These are phyloP conservation scores for Tetrapisispora namnaoensis DNA, from an alignment of 805 yeast genomes.

Conservation along the genomic window DNA sequence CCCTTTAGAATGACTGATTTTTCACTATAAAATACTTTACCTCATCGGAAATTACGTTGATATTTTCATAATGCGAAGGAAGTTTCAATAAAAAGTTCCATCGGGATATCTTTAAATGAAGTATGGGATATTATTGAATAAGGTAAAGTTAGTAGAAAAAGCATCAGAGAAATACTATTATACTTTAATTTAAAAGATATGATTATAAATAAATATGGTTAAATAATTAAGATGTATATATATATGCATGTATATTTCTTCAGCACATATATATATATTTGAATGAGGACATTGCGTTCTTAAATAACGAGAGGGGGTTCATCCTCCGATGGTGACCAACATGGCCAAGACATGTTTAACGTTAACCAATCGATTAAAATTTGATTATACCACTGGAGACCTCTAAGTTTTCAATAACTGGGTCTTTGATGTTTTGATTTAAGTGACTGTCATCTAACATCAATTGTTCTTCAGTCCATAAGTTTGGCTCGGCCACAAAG, in stretches of 20 bases:
- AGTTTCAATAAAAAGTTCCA: background rate
- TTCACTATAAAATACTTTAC: background rate
- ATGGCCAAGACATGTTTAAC: too few species aligned
- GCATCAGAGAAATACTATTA: too few species aligned
- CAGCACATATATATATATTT: too few species aligned
- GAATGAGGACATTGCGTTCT: background rate
- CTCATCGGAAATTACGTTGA: background rate
- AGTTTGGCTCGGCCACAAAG: conserved; percentile 42
- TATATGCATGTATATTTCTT: background rate
- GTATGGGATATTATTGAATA: too few species aligned
- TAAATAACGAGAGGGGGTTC: too few species aligned
- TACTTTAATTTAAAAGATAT: too few species aligned
- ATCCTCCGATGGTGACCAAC: too few species aligned
- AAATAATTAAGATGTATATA: background rate
- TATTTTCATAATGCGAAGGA: background rate
- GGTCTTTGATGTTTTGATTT: conserved; percentile 57
- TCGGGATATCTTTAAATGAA: background rate
- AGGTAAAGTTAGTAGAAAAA: too few species aligned
- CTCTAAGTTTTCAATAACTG: conserved; percentile 52
- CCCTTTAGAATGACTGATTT: background rate
- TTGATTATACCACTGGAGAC: conserved; percentile 53
- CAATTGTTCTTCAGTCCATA: conserved; percentile 86
- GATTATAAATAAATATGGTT: background rate
- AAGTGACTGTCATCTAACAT: conserved; percentile 50
- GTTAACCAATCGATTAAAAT: background rate